These are phyloP conservation scores for Didymella pinodella DNA, from an alignment of 2,329 filamentous ascomycete genomes.

Conservation along the genomic window DNA sequence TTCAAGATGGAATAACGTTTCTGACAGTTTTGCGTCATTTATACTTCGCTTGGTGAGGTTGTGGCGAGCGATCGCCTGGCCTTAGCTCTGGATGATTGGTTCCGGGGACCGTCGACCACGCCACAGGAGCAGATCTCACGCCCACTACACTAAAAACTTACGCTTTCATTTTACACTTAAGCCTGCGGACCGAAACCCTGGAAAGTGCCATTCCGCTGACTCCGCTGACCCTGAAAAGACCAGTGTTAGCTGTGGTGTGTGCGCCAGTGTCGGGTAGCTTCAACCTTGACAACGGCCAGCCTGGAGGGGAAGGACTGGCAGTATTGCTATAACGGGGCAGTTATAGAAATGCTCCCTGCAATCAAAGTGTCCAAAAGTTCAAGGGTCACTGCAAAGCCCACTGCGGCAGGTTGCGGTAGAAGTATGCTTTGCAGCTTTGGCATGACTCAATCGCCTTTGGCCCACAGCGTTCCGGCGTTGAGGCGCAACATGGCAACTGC, in stretches of 20 bases:
- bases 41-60: not conserved
- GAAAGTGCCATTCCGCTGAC: not conserved
- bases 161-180: not conserved
- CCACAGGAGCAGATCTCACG: constrained; percentile 3
- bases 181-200: constrained; percentile 1
- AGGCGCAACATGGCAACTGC: not conserved
- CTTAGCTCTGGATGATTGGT: constrained; percentile 5
- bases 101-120: constrained; percentile 1
- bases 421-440: not conserved
- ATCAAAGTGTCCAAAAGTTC: not conserved
- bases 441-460: not conserved
- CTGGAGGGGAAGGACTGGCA: not conserved
- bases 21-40: constrained; percentile 13
- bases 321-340: constrained; percentile 2
- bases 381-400: not conserved
- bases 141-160: not conserved
- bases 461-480: not conserved
- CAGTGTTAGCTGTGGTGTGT: not conserved
- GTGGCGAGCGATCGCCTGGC: constrained; percentile 1
- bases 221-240: not conserved
- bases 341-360: not conserved
- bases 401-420: not conserved
- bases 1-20: constrained; percentile 3
- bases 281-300: constrained; percentile 4
- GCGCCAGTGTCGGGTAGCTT: not conserved